Percentiles rank a stretch among this genome's conserved stretches.
These are phyloP conservation scores for Colletotrichum tamarilloi DNA, from an alignment of 2,329 filamentous ascomycete genomes.

Conservation along the genomic window DNA sequence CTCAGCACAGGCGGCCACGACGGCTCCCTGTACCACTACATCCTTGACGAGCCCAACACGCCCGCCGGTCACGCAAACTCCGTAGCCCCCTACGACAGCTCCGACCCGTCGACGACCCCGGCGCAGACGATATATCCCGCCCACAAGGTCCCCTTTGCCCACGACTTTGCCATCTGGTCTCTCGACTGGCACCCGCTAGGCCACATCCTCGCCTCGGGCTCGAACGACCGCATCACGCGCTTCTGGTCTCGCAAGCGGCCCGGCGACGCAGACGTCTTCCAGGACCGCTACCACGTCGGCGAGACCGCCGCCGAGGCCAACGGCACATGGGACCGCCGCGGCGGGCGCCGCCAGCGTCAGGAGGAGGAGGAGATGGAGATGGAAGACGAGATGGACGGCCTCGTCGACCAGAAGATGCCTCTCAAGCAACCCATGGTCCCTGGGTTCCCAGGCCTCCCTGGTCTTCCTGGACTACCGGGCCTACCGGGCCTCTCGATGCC, in stretches of 20 bases:
- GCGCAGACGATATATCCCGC: slow-evolving; percentile 94
- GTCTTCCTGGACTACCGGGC: slow-evolving; percentile 56
- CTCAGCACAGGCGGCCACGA: slow-evolving; percentile 92
- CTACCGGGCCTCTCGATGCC: slow-evolving; percentile 58
- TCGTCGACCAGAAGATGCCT: slow-evolving; percentile 90
- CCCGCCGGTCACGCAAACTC: slow-evolving; percentile 78
- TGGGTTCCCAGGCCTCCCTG: slow-evolving; percentile 69
- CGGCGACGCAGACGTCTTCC: slow-evolving; percentile 85
- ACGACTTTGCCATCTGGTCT: slow-evolving; percentile 97
- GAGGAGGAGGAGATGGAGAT: slow-evolving; percentile 95
- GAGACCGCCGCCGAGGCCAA: slow-evolving; percentile 93
- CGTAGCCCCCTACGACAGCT: slow-evolving; percentile 84
- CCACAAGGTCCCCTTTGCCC: slow-evolving; percentile 86
- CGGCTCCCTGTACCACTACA: slow-evolving; percentile 90
- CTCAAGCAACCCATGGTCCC: slow-evolving; percentile 64
- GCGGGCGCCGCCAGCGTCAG: slow-evolving; percentile 80
- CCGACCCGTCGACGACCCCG: slow-evolving; percentile 82
- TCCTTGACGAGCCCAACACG: slow-evolving; percentile 94
- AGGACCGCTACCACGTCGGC: slow-evolving; percentile 95
- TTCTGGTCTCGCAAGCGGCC: slow-evolving; percentile 96
- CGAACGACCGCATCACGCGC: slow-evolving; percentile 94
- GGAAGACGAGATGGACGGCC: slow-evolving; percentile 91
- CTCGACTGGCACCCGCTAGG: slow-evolving; percentile 97
- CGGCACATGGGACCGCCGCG: slow-evolving; percentile 90
- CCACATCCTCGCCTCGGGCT: slow-evolving; percentile 94